Percentiles rank a stretch among this genome's conserved stretches.
Evolutionary conservation across 2,329 filamentous ascomycete genomes (phyloP).

Genomic region (Colletotrichum truncatum): DNA sequence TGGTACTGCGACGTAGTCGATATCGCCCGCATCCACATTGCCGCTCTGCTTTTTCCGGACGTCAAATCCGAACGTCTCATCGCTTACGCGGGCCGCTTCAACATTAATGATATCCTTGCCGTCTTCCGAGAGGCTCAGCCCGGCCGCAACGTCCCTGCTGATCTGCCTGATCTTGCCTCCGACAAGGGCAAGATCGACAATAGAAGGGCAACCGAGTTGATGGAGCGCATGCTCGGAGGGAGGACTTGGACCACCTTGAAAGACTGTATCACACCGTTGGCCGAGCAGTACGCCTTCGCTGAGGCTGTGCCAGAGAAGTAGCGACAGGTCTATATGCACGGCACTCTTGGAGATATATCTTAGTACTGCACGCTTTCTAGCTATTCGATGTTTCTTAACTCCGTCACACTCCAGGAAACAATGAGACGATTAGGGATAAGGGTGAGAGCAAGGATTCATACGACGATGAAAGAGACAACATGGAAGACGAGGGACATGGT

Average conservation of each 20-base stretch:
- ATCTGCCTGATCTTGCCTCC: background rate
- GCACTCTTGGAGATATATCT: no score
- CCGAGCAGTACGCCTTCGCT: background rate
- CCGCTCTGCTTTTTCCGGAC: constrained; percentile 5
- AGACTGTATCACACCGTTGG: background rate
- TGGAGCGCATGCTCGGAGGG: background rate
- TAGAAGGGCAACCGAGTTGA: background rate
- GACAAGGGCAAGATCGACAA: constrained; percentile 17
- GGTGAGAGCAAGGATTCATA: background rate
- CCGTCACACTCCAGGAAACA: no score
- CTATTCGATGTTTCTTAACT: no score
- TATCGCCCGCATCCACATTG: constrained; percentile 17
- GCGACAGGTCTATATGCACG: no score
- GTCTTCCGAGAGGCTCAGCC: constrained; percentile 2
- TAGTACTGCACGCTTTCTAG: no score
- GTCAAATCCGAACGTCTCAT: constrained; percentile 13
- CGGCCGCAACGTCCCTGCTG: background rate
- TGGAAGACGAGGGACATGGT: background rate
- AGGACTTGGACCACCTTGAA: constrained; percentile 6
- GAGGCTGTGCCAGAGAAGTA: background rate
- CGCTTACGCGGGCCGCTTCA: constrained; percentile 11
- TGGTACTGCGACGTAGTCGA: constrained; percentile 19
- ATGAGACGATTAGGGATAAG: no score
- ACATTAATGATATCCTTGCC: constrained; percentile 8
- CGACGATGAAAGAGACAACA: background rate